Evolutionary conservation across 1,284 basidiomycete genomes (phyloP), one percentile per base, ranked within the genome.

Genomic region (Trichosporon asahii): DNA sequence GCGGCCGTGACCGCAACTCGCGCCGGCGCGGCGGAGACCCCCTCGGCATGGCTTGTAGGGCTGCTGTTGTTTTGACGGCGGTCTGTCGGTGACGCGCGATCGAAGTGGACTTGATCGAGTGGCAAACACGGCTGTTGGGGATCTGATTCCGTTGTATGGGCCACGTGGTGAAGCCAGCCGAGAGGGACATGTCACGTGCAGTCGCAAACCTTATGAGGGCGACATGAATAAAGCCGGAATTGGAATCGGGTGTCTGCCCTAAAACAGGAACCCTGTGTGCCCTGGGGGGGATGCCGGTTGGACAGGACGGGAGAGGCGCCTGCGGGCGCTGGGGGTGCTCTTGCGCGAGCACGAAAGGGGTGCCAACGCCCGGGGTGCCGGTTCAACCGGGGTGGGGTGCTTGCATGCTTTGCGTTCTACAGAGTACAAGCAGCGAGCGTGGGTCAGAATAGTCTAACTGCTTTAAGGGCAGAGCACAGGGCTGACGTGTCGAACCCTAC

Each of bases 361-460:
- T 46, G 3, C 44, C 21, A 14, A 14, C 11, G 3, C 9, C 35
- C 35, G 35, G 31, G 35, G 35, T 37, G 35, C 35, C 35, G 35
- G 35, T 37, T 37, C 11, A 37, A 14, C 35, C 35, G 35, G 31
- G 35, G 35, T 37, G 35, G 35, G 35, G 35, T 37, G 35, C 35
- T 37, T 37, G 35, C 31, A 4, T 33, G 31, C 31, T 33, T 9
- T 3, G 4, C 9, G 4, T 33, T 3, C 49, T 21, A 9, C 49
- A 23, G n/a, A 23, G 49, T 7, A 6, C 9, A 18, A 18, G 21
- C 4, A 25, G 46, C 8, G 21, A 37, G 49, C 49, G 49, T 53
- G 49, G 49, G 49, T n/a, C 44, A 53, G 49, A 23, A 53, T 53
- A 53, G 49, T 25, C 49, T 53, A 53, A 53, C 49, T 53, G 49